Evolutionary conservation across 495 filamentous ascomycete genomes (phyloP).

Genomic region (Hypoxylon lienhwacheense): DNA sequence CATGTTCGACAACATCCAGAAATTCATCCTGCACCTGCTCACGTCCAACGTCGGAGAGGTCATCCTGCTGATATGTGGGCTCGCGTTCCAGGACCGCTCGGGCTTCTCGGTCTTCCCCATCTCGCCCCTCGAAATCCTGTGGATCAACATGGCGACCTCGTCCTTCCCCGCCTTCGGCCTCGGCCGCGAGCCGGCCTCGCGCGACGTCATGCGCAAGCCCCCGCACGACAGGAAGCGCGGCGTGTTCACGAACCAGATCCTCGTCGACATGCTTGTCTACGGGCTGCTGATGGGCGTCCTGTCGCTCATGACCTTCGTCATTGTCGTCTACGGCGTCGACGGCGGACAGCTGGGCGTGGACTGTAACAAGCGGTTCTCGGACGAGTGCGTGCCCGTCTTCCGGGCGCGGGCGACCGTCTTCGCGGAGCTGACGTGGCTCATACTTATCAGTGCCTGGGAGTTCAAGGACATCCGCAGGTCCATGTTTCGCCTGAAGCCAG

Average conservation of each 20-base stretch:
- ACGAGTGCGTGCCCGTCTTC: constrained; percentile 64
- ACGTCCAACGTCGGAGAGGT: constrained; percentile 76
- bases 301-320: constrained; percentile 68
- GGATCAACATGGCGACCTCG: constrained; percentile 79
- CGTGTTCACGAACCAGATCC: constrained; percentile 70
- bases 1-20: constrained; percentile 81
- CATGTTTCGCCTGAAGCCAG: constrained; percentile 68
- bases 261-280: constrained; percentile 74
- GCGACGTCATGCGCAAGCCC: constrained; percentile 70
- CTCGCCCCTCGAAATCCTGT: constrained; percentile 72
- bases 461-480: constrained; percentile 70
- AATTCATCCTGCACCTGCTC: constrained; percentile 76
- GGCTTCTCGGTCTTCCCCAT: constrained; percentile 73
- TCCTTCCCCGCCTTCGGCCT: constrained; percentile 75
- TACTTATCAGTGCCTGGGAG: constrained; percentile 75
- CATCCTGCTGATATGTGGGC: constrained; percentile 67
- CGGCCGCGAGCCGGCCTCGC: constrained; percentile 67
- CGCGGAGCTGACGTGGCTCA: constrained; percentile 71
- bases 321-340: constrained; percentile 67
- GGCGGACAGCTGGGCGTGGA: constrained; percentile 59
- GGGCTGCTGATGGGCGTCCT: constrained; percentile 68
- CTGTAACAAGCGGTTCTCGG: constrained; percentile 63
- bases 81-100: constrained; percentile 67
- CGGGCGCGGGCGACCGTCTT: constrained; percentile 78
- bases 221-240: constrained; percentile 67